phyloP scores from a whole-genome alignment of 345 rosid species.

The Ailanthus altissimus region DNA sequence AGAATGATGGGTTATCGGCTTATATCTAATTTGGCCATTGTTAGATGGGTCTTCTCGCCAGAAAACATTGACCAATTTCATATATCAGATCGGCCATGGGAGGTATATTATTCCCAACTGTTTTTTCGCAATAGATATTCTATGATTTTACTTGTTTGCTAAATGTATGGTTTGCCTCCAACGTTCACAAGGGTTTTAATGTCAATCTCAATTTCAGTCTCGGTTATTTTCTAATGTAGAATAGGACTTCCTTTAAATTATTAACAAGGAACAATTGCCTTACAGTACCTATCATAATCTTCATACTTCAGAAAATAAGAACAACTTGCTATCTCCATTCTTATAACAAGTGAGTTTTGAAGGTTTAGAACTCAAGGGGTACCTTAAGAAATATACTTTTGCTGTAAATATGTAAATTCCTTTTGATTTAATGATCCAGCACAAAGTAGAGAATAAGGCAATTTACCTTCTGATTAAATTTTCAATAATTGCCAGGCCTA shows the following conservation, averaged over 20 bases:
- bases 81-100: constrained; percentile 88
- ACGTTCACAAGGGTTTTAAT: background rate
- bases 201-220: background rate
- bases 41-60: constrained; percentile 91
- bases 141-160: background rate
- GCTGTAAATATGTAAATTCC: constrained; percentile 1
- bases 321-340: background rate
- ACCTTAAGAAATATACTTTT: background rate
- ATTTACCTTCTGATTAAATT: background rate
- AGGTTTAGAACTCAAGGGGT: background rate
- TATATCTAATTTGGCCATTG: constrained; percentile 88
- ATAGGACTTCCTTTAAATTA: background rate
- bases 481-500: background rate
- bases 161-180: constrained; percentile 1
- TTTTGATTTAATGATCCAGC: background rate
- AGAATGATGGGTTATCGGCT: constrained; percentile 99
- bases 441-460: background rate
- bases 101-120: constrained; percentile 47
- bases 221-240: background rate
- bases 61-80: constrained; percentile 80
- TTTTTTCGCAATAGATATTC: background rate
- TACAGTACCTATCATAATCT: background rate
- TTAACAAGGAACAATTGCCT: background rate
- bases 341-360: background rate
- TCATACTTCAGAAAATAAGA: background rate